Evolutionary conservation across 192 early-diverging fungal genomes (phyloP), one percentile per base, ranked within the genome.

Genomic region (Gaertneriomyces sp.): DNA sequence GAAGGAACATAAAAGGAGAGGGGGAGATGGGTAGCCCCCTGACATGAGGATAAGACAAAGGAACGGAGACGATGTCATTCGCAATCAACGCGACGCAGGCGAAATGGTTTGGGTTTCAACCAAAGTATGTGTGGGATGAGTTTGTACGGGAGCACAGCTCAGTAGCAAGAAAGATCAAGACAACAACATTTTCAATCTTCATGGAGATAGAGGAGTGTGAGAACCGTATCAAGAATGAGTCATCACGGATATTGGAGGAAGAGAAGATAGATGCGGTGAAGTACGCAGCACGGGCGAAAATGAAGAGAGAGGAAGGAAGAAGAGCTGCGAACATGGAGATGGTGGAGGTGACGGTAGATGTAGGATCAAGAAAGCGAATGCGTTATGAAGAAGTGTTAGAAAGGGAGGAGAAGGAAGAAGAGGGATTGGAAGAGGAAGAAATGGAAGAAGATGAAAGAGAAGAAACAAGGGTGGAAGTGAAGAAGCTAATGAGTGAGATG

Each of bases 111-210:
- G 53, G 53, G 17, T 55, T 55, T 20, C 11, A 7, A 16, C 53
- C 53, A 8, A 55, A 55, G 17, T 55, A 55, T 20, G 53, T 55
- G 7, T 55, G 53, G 53, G 53, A 55, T 20, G 53, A 55, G 8
- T 55, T 55, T 55, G 17, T 17, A 20, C 8, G 8, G 20, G 53
- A 55, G 53, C 53, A 55, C 53, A 17, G 9, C 8, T 8, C 17
- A 20, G 7, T 55, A 17, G 53, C 53, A 7, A 7, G 53, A 17
- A 11, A 11, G 10, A 55, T 55, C 53, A 55, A 55, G 20, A 20
- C 7, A 20, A 7, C 7, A 55, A 55, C 20, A 7, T 55, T 55
- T 55, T 7, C 53, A 20, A 7, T 55, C 8, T 55, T 55, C 17
- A 55, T 55, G 53, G 53, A 55, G 9, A 55, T 55, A 7, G 53